Base-by-base conservation (phyloP, 2,329 filamentous ascomycete species). In the Exserohilum rostratum region DNA sequence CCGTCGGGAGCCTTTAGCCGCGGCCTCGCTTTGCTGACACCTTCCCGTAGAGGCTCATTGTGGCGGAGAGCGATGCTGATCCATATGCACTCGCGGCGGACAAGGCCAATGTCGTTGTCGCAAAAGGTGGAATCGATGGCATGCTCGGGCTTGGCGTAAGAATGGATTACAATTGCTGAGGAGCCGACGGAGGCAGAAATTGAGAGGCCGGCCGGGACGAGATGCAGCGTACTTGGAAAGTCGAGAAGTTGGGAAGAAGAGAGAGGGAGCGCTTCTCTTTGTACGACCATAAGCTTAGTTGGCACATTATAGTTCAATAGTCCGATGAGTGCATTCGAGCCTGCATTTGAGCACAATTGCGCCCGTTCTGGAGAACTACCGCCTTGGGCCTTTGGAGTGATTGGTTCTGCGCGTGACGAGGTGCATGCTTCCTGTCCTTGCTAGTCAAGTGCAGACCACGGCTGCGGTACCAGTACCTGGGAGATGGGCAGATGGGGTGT, bases 61-160 rank as follows among this genome's bases (percentile, higher is more conserved):
- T 25, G 25, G 33, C 29, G 38, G 22, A 35, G 12, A 17, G 18
- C 30, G 11, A 30, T 34, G 15, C 20, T 45, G 17, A 22, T 25
- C 12, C 12, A 15, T 2, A 13, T 25, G 18, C 5, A 25, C 37
- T 27, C 13, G 20, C 12, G n/a, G 37, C 20, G 20, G 37, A 12
- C 29, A 31, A 18, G 25, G 39, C 31, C n/a, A 22, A 25, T 18
- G 17, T 20, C 46, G 18, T 58, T 60, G 53, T 58, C 55, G 49
- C 33, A 39, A 39, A 30, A 13, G 25, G 13, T 3, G 12, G 25
- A 12, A 22, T 17, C 25, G 25, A 38, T n/a, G n/a, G n/a, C n/a
- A n/a, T n/a, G n/a, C n/a, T n/a, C n/a, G n/a, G 38, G 10, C 59
- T 62, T 60, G 53, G 59, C 57, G 18, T 18, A 10, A 17, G 7